Evolutionary conservation across 768 basidiomycete species (phyloP).

Genomic region (Neoboletus brunneissimus): DNA sequence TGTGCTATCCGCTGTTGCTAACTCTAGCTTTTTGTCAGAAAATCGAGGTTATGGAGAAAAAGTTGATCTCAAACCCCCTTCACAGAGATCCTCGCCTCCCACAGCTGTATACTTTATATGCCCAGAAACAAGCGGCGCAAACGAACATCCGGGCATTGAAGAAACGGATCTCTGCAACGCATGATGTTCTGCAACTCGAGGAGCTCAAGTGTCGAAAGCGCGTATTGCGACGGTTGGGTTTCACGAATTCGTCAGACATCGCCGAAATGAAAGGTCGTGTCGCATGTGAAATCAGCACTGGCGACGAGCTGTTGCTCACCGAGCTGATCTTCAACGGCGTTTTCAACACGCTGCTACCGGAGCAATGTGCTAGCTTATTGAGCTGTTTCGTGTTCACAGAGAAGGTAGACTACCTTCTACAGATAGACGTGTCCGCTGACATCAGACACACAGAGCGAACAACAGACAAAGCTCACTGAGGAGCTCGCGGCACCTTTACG

Average conservation of each 20-base stretch:
- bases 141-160: constrained; percentile 72
- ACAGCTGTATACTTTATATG: constrained; percentile 76
- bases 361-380: constrained; percentile 90
- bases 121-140: constrained; percentile 69
- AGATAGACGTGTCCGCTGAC: not conserved
- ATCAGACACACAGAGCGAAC: constrained; percentile 62
- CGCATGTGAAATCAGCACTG: constrained; percentile 97
- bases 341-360: constrained; percentile 86
- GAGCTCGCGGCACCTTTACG: constrained; percentile 91
- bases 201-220: constrained; percentile 96
- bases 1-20: not conserved
- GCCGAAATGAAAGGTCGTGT: constrained; percentile 98
- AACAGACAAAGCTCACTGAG: constrained; percentile 81
- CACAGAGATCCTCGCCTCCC: constrained; percentile 77
- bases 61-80: constrained; percentile 75
- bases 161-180: constrained; percentile 84
- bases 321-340: constrained; percentile 97
- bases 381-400: constrained; percentile 98
- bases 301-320: constrained; percentile 93
- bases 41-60: constrained; percentile 87
- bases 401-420: constrained; percentile 55
- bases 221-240: constrained; percentile 86
- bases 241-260: constrained; percentile 86
- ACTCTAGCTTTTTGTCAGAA: constrained; percentile 49
- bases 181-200: constrained; percentile 92